phyloP scores from a whole-genome alignment of 78 protist genomes.

The Protostelium mycophagum region DNA sequence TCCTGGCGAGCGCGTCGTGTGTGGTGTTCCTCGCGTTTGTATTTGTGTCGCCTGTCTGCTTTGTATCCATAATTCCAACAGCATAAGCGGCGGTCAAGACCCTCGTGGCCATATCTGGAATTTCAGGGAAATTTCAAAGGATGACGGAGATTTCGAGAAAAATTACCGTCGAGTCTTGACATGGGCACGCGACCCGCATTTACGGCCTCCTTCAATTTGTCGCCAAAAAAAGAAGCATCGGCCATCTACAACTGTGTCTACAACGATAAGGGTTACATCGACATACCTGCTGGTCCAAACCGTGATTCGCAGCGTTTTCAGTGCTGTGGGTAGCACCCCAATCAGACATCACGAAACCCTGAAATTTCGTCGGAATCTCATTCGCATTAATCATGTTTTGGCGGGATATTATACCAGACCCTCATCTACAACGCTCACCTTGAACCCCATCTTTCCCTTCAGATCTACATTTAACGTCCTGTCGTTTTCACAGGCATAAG shows the following conservation, averaged over 20 bases:
- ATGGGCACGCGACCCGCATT: background rate
- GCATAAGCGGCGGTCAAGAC: background rate
- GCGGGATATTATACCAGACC: no score
- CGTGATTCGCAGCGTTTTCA: conserved; percentile 6
- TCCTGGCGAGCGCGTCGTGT: background rate
- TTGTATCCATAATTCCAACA: background rate
- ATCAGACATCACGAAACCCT: conserved; percentile 33
- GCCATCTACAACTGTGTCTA: background rate
- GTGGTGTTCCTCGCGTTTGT: background rate
- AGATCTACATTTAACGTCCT: conserved; percentile 14
- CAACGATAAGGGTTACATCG: background rate
- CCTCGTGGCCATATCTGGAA: background rate
- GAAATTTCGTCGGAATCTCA: no score
- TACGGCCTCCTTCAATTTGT: background rate
- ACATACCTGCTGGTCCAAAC: conserved; percentile 27
- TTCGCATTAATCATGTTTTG: background rate
- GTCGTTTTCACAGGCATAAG: conserved; percentile 11
- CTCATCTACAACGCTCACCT: background rate
- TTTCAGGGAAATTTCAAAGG: background rate
- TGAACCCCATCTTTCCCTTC: conserved; percentile 10
- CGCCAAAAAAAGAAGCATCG: background rate
- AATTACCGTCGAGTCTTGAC: background rate
- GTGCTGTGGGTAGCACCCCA: conserved; percentile 40
- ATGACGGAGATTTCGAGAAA: no score
- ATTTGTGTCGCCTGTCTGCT: background rate